Conservation (phyloP, 179 eudicot genomes). For the Vitellaria paradoxa region DNA sequence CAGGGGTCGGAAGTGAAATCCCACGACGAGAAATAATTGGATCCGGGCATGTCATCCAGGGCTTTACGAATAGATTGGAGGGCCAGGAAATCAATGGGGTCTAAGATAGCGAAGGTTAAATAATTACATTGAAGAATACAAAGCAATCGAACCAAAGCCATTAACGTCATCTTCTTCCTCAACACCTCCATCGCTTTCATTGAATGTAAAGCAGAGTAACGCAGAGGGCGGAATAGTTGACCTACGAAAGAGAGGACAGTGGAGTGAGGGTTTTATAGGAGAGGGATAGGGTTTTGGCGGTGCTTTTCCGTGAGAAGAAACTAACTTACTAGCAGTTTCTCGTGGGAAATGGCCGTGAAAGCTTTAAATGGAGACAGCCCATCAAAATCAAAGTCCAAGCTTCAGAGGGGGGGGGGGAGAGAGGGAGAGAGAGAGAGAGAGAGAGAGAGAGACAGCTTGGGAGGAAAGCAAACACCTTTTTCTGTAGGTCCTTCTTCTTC, state of each 20-base stretch:
- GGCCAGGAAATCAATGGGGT: constrained; percentile 75
- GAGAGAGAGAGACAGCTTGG: constrained; percentile 16
- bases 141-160: background rate
- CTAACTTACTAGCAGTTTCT: background rate
- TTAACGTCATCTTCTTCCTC: background rate
- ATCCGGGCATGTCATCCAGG: constrained; percentile 56
- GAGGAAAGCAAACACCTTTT: constrained; percentile 18
- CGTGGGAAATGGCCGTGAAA: constrained; percentile 21
- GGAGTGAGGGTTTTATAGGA: constrained; percentile 1
- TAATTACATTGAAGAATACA: constrained; percentile 21
- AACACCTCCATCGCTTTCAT: background rate
- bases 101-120: constrained; percentile 34
- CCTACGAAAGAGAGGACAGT: background rate
- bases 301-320: constrained; percentile 20
- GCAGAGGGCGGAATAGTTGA: background rate
- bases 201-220: background rate
- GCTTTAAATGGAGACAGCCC: constrained; percentile 7
- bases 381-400: constrained; percentile 12
- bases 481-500: constrained; percentile 8
- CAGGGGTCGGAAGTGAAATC: constrained; percentile 92
- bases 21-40: constrained; percentile 68
- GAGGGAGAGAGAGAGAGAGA: constrained; percentile 4
- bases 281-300: constrained; percentile 6
- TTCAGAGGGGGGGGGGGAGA: constrained; percentile 11
- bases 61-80: constrained; percentile 63